Conservation (phyloP, 2,329 filamentous ascomycete genomes). For the Colletotrichum gigasporum region DNA sequence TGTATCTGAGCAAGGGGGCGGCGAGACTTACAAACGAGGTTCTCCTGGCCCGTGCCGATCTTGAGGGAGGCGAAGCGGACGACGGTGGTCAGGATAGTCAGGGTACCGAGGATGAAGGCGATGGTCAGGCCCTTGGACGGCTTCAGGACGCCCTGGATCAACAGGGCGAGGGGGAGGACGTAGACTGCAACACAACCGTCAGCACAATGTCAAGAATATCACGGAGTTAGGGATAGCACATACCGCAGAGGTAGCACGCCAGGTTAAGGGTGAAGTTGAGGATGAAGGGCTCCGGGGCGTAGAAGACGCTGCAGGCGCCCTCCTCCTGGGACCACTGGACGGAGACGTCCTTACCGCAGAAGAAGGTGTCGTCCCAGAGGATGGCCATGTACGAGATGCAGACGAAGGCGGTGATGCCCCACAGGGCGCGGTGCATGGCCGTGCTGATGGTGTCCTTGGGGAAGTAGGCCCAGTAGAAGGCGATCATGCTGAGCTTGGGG, state of each 20-base stretch:
- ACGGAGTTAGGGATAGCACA: neutral
- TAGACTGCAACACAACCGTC: slow-evolving; percentile 36
- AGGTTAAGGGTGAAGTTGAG: slow-evolving; percentile 46
- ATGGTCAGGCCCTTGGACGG: slow-evolving; percentile 35
- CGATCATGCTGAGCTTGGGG: slow-evolving; percentile 46
- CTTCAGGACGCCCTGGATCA: slow-evolving; percentile 37
- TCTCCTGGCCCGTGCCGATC: slow-evolving; percentile 36
- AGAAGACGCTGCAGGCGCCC: slow-evolving; percentile 46
- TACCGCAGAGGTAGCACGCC: slow-evolving; percentile 44
- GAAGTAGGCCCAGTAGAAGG: slow-evolving; percentile 48
- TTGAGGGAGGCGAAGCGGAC: slow-evolving; percentile 38
- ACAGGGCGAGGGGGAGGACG: slow-evolving; percentile 40
- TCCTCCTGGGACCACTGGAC: slow-evolving; percentile 47
- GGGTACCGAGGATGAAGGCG: slow-evolving; percentile 37
- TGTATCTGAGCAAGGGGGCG: too few relatives aligned
- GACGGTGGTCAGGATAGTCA: slow-evolving; percentile 37
- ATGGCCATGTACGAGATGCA: slow-evolving; percentile 41
- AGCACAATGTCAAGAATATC: too few relatives aligned
- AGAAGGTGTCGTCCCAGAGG: slow-evolving; percentile 46
- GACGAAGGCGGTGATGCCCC: slow-evolving; percentile 43
- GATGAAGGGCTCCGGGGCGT: slow-evolving; percentile 43
- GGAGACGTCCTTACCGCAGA: slow-evolving; percentile 44
- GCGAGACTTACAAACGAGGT: slow-evolving; percentile 37
- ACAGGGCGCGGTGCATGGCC: slow-evolving; percentile 40
- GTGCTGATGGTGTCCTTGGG: slow-evolving; percentile 36